phyloP scores from a whole-genome alignment of 306 rosid genomes.

The Arachis stenosperma region DNA sequence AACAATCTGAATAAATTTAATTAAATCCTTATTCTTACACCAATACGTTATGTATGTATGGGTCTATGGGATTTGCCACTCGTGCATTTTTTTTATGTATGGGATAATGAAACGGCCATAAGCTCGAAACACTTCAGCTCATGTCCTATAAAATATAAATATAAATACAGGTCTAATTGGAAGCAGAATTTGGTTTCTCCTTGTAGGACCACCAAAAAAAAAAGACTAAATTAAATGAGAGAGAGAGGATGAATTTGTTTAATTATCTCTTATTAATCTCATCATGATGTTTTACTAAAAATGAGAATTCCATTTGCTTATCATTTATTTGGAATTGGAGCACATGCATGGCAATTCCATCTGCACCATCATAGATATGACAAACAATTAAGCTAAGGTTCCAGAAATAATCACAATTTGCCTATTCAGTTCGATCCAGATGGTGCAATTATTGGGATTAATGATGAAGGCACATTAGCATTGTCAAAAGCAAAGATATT shows the following conservation, averaged over 20 bases:
- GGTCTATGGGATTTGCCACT: too few relatives aligned
- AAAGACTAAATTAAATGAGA: background rate
- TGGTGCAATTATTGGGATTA: conserved; percentile 53
- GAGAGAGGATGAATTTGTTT: background rate
- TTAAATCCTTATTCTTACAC: too few relatives aligned
- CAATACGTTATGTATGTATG: too few relatives aligned
- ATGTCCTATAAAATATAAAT: background rate
- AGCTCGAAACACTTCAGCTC: background rate
- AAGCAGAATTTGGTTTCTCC: background rate
- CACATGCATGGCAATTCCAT: conserved; percentile 38
- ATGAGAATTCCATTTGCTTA: conserved; percentile 14
- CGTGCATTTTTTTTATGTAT: too few relatives aligned
- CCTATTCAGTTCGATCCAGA: conserved; percentile 31
- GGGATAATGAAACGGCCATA: background rate
- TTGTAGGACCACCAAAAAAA: too few relatives aligned
- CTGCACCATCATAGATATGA: conserved; percentile 52
- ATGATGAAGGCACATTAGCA: conserved; percentile 58
- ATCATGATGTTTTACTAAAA: conserved; percentile 47
- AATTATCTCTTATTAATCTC: conserved; percentile 4
- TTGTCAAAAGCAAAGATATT: conserved; percentile 60
- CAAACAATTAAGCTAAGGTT: conserved; percentile 49
- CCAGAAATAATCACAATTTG: conserved; percentile 46
- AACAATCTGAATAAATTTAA: too few relatives aligned
- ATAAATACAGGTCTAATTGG: background rate
- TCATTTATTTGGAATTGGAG: background rate